Evolutionary conservation across 1,284 basidiomycete species (phyloP).

Genomic region (Filobasidium uniguttulatum): DNA sequence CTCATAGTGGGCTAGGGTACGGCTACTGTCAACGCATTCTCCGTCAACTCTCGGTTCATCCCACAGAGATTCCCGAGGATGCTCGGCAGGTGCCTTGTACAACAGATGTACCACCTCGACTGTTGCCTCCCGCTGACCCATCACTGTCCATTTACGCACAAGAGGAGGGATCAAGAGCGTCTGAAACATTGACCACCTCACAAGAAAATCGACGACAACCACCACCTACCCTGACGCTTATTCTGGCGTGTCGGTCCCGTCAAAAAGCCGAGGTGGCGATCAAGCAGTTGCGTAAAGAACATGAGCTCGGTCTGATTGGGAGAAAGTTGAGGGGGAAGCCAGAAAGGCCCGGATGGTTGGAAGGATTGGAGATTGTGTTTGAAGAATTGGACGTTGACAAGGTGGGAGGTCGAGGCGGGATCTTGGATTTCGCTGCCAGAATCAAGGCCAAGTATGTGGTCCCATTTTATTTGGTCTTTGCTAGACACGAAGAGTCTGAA

Average conservation of each 20-base stretch:
- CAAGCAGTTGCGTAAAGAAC: conserved; percentile 44
- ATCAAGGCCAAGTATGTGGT: conserved; percentile 44
- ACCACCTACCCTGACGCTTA: conserved; percentile 52
- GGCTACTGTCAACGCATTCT: conserved; percentile 72
- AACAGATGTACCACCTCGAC: not conserved
- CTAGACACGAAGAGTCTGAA: no score
- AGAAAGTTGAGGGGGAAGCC: conserved; percentile 32
- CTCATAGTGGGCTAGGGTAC: conserved; percentile 61
- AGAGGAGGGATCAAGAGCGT: no score
- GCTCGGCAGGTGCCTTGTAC: conserved; percentile 18
- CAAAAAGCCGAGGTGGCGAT: conserved; percentile 55
- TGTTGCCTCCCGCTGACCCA: conserved; percentile 15
- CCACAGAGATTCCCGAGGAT: conserved; percentile 22
- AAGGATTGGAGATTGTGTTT: conserved; percentile 50
- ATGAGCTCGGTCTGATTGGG: conserved; percentile 35
- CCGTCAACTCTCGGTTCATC: conserved; percentile 45
- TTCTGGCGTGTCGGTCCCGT: conserved; percentile 65
- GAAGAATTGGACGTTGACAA: conserved; percentile 51
- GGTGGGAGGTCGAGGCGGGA: conserved; percentile 44
- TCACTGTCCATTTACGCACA: conserved; percentile 36
- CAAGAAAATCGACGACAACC: conserved; percentile 30
- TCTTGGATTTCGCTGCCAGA: conserved; percentile 51
- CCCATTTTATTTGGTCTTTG: not conserved
- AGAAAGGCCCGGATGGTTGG: conserved; percentile 44
- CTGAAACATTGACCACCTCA: no score